Evolutionary conservation across 441 rosid genomes (phyloP), one percentile per base, ranked within the genome.

Genomic region (Pelargonium myrrhifolium): DNA sequence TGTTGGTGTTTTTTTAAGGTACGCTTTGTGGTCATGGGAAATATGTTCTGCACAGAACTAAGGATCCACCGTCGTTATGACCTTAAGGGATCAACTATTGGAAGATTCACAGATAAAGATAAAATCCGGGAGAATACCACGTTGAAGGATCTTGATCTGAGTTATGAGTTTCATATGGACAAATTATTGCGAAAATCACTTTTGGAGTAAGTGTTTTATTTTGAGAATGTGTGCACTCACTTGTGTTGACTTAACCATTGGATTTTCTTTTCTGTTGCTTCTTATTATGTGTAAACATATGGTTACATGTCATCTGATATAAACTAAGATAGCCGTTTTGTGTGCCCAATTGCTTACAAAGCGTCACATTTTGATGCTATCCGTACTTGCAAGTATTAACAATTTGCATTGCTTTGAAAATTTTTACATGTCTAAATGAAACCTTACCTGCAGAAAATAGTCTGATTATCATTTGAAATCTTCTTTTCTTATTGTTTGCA

Each of bases 11-110:
- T 66, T 71, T 70, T 55, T 70, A 65, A 94, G 99, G 97, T 92
- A 66, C 89, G 88, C 42, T 94, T 94, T 80, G 92, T 94, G 83
- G 97, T 94, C 74, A 94, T 94, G 99, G 99, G 99, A 63, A 94
- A 92, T 78, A 94, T 94, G 99, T 94, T 94, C 77, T 94, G 97
- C 89, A 94, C 99, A 65, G 97, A 92, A 68, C 75, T 92, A 68
- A 82, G 86, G 80, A 94, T 94, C 78, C 99, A 94, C 84, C 82
- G 82, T 40, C 89, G 94, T 51, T 94, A 87, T 73, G 98, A 94
- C 81, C 83, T 94, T 59, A 94, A 94, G 85, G 99, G 98, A 22
- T 94, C 99, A 64, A 62, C 94, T 31, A 76, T 81, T 22, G 99
- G 99, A 71, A 85, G 99, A 86, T 79, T 2, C 68, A 92, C 98